Evolutionary conservation across 768 basidiomycete genomes (phyloP).

Genomic region (Leccinum barrowsii): DNA sequence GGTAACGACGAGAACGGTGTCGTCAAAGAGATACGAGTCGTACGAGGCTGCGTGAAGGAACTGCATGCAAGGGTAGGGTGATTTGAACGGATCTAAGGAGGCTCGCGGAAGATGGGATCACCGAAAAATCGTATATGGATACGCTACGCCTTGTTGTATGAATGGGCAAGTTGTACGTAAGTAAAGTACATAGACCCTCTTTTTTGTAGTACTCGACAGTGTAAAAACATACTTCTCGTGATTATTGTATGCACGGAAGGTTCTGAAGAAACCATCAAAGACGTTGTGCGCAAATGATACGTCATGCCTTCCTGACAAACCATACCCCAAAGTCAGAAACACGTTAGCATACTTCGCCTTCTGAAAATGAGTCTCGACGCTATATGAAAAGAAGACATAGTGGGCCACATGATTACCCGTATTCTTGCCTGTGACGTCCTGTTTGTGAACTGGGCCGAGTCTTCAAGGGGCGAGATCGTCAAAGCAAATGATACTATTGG

Average conservation of each 20-base stretch:
- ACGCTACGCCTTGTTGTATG: background rate
- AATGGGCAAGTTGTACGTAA: background rate
- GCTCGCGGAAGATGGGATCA: background rate
- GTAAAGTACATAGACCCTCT: slow-evolving; percentile 3
- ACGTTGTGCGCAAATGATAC: background rate
- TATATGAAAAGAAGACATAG: no score
- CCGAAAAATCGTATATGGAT: background rate
- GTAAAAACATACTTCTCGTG: background rate
- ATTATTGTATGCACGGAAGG: background rate
- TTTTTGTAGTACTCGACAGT: background rate
- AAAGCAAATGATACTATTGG: no score
- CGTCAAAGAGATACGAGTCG: slow-evolving; percentile 58
- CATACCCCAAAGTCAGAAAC: background rate
- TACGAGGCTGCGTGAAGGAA: background rate
- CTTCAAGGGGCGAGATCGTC: no score
- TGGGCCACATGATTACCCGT: no score
- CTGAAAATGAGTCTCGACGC: no score
- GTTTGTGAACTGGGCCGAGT: no score
- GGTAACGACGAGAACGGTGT: slow-evolving; percentile 42
- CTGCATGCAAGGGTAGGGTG: background rate
- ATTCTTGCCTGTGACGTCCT: no score
- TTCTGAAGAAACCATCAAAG: background rate
- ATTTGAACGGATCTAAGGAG: slow-evolving; percentile 1
- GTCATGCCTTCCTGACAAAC: background rate
- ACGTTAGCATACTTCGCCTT: no score